phyloP scores from a whole-genome alignment of 495 filamentous ascomycete genomes.

The Staphylotrichum tortipilum region DNA sequence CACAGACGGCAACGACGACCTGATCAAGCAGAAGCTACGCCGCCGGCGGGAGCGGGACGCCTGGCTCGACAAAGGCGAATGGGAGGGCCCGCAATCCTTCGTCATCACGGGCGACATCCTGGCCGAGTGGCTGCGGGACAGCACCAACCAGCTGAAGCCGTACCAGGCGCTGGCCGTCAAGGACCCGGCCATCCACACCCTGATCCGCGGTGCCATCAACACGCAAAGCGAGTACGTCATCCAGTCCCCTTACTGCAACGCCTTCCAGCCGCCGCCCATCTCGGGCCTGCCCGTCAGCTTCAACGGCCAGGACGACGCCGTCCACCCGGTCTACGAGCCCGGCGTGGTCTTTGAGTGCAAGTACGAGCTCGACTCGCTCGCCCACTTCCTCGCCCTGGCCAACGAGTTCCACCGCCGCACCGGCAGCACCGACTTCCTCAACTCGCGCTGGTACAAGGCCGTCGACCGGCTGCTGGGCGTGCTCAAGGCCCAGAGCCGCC shows the following conservation, averaged over 20 bases:
- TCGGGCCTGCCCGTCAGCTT: conserved; percentile 59
- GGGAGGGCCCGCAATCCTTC: conserved; percentile 83
- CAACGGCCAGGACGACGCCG: conserved; percentile 71
- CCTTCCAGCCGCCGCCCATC: conserved; percentile 87
- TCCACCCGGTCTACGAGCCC: conserved; percentile 80
- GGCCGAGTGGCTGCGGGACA: conserved; percentile 95
- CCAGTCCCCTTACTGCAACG: conserved; percentile 92
- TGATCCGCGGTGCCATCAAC: conserved; percentile 92
- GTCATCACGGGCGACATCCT: conserved; percentile 99
- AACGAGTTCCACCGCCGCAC: conserved; percentile 83
- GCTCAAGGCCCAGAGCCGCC: conserved; percentile 66
- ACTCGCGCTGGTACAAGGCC: conserved; percentile 68
- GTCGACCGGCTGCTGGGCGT: conserved; percentile 63
- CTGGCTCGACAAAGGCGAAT: conserved; percentile 45
- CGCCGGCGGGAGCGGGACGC: conserved; percentile 3
- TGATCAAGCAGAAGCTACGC: conserved; percentile 17
- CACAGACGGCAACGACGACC: conserved; percentile 36
- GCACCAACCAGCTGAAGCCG: conserved; percentile 86
- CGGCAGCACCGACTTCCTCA: conserved; percentile 67
- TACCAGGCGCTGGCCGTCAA: conserved; percentile 79
- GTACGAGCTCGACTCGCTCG: conserved; percentile 94
- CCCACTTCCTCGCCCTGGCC: conserved; percentile 75
- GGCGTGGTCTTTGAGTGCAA: conserved; percentile 93
- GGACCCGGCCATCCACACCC: conserved; percentile 61
- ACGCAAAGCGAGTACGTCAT: conserved; percentile 95